Base-by-base conservation (phyloP, 345 rosid genomes). In the Sapria himalayana region DNA sequence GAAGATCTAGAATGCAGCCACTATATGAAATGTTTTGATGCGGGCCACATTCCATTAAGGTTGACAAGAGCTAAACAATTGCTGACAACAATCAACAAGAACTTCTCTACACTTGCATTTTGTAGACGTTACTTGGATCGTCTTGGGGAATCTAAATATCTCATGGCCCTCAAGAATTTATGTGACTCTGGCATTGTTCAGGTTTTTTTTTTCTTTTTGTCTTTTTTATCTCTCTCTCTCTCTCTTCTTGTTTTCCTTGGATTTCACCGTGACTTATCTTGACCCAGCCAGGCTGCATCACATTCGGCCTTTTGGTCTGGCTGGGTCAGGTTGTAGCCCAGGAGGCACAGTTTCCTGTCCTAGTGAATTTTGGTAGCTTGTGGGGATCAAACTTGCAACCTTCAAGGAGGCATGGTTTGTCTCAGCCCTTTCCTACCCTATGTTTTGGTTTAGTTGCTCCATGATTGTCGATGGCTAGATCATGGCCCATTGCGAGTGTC, bases 1-100 rank as follows among this genome's bases (percentile, higher is more conserved):
- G 93, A 79, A 59, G 95, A 89, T 65, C 58, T 89, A 7, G 93
- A 84, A 55, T 89, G 99, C 63, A 73, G 95, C 59, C 95, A 89
- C 54, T 79, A 79, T 64, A 82, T 76, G 95, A 82, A 82, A 65
- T 65, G 63, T 46, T 82, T 76, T 48, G 95, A 82, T 40, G 76
- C 7, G 12, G 84, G 91, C 7, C 93, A 79, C 44, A 56, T 73
- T 24, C 98, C 86, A 6, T 52, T 77, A 55, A 76, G 95, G 56
- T 41, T 89, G 33, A 82, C 93, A 23, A 70, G 95, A 71, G 93
- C 93, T 18, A 89, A 82, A 64, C 98, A 79, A 52, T 85, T 89
- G 15, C 72, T 89, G n/a, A 86, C 78, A 12, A 73, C 81, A 35
- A 89, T 89, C 22, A 71, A 89, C 69, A 82, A 82, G 66, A 82